Conservation (phyloP, 169 alveolate genomes). For the Plasmodium blacklocki region DNA sequence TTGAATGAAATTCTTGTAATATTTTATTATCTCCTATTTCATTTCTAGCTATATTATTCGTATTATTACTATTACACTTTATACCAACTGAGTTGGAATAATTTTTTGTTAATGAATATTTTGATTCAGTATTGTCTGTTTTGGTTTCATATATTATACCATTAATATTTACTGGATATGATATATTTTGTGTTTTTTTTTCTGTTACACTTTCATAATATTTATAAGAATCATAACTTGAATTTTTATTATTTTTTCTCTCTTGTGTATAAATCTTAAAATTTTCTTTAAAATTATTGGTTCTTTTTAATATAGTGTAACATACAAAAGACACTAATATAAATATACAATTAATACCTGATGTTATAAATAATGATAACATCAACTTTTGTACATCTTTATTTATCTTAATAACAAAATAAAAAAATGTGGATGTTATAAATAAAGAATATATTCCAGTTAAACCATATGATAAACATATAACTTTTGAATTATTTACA, state of each 20-base stretch:
- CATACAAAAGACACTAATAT: conserved; percentile 42
- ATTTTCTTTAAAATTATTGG: conserved; percentile 31
- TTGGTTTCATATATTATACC: not conserved
- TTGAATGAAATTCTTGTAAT: not conserved
- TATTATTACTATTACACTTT: not conserved
- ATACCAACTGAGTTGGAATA: not conserved
- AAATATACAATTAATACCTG: conserved; percentile 24
- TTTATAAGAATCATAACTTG: not conserved
- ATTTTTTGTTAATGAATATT: not conserved
- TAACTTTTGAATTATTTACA: conserved; percentile 47
- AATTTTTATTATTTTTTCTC: not conserved
- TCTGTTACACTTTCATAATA: conserved; percentile 1
- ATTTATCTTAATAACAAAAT: conserved; percentile 40
- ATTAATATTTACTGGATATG: not conserved
- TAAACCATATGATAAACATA: conserved; percentile 63
- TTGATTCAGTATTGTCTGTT: not conserved
- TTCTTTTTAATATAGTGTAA: conserved; percentile 19
- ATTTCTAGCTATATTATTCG: not conserved
- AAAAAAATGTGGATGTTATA: conserved; percentile 39
- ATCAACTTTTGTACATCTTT: conserved; percentile 21
- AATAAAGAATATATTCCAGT: conserved; percentile 64
- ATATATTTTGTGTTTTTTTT: not conserved
- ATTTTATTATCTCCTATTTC: not conserved
- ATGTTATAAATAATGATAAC: conserved; percentile 45
- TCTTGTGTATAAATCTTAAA: conserved; percentile 34